Evolutionary conservation across 805 yeast genomes (phyloP).

Genomic region (Pichia scutulata): DNA sequence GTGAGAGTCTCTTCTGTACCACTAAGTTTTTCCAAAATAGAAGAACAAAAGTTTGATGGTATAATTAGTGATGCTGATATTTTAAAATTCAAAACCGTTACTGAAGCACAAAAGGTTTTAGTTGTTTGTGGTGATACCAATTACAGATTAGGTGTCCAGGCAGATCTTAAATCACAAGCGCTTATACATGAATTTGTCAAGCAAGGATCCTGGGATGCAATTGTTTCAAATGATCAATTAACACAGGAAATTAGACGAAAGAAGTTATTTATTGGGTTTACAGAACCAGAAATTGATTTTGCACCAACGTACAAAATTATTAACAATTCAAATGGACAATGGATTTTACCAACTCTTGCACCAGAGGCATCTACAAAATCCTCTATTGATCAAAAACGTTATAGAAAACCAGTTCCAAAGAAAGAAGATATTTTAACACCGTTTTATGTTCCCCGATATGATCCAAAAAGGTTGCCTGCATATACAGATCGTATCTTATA

Average conservation of each 20-base stretch:
- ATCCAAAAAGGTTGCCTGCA: slow-evolving; percentile 40
- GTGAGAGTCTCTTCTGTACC: slow-evolving; percentile 2
- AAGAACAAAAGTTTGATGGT: slow-evolving; percentile 8
- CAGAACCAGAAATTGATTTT: slow-evolving; percentile 41
- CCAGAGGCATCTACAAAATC: neutral
- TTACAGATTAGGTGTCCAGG: slow-evolving; percentile 32
- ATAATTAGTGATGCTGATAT: slow-evolving; percentile 1
- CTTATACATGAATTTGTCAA: slow-evolving; percentile 5
- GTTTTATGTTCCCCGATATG: slow-evolving; percentile 16
- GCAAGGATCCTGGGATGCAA: slow-evolving; percentile 24
- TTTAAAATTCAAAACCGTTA: neutral
- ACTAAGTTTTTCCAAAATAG: slow-evolving; percentile 14
- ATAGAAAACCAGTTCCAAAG: slow-evolving; percentile 3
- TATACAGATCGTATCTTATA: slow-evolving; percentile 52
- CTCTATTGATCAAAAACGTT: neutral
- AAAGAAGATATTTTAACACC: neutral
- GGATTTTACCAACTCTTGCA: slow-evolving; percentile 1
- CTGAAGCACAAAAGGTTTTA: slow-evolving; percentile 18
- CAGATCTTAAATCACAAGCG: slow-evolving; percentile 12
- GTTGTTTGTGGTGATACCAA: slow-evolving; percentile 50
- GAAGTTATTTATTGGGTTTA: slow-evolving; percentile 35
- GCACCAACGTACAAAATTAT: slow-evolving; percentile 47
- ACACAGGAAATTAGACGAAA: slow-evolving; percentile 27
- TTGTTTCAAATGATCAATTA: slow-evolving; percentile 40
- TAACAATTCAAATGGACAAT: slow-evolving; percentile 6